A percentile compares a stretch with the other conserved stretches of the same genome.
phyloP scores from a whole-genome alignment of 305 asterid species.

The Fraxinus baroniana region DNA sequence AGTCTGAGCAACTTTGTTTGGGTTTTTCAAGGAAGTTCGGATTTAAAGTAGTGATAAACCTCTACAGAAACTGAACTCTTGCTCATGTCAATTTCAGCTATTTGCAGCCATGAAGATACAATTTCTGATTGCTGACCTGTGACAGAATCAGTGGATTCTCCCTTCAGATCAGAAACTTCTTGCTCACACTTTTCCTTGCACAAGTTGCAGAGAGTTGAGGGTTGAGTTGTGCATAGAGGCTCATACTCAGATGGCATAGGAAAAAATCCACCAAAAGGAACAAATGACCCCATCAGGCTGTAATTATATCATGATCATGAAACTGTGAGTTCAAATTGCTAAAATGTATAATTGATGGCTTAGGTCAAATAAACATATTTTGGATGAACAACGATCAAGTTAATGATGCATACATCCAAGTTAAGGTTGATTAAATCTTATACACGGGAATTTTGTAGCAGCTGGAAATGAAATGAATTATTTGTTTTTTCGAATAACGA shows the following conservation, averaged over 20 bases:
- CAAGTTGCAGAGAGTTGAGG: constrained; percentile 48
- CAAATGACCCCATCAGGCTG: constrained; percentile 97
- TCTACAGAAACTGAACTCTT: constrained; percentile 42
- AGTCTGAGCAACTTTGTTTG: not conserved
- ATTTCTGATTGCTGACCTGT: constrained; percentile 43
- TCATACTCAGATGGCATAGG: constrained; percentile 68
- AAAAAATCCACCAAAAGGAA: constrained; percentile 94
- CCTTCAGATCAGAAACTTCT: constrained; percentile 63
- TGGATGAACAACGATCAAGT: not conserved
- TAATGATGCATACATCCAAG: not conserved
- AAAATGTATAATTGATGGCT: constrained; percentile 22
- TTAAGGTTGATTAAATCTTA: not conserved
- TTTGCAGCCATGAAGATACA: constrained; percentile 68
- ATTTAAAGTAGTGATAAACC: constrained; percentile 56
- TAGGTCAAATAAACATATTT: not conserved
- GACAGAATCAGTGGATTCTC: constrained; percentile 40
- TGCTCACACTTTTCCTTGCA: constrained; percentile 74
- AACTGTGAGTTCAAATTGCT: constrained; percentile 35
- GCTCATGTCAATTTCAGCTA: constrained; percentile 51
- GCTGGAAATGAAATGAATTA: not conserved
- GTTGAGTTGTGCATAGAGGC: constrained; percentile 34
- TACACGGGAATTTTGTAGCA: not conserved
- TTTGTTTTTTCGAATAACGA: not conserved
- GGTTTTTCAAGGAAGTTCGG: constrained; percentile 7
- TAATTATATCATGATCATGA: constrained; percentile 38